A percentile compares a stretch with the other conserved stretches of the same genome.
Conservation (phyloP, 352 stramenopile species). For the Globisporangium polare region DNA sequence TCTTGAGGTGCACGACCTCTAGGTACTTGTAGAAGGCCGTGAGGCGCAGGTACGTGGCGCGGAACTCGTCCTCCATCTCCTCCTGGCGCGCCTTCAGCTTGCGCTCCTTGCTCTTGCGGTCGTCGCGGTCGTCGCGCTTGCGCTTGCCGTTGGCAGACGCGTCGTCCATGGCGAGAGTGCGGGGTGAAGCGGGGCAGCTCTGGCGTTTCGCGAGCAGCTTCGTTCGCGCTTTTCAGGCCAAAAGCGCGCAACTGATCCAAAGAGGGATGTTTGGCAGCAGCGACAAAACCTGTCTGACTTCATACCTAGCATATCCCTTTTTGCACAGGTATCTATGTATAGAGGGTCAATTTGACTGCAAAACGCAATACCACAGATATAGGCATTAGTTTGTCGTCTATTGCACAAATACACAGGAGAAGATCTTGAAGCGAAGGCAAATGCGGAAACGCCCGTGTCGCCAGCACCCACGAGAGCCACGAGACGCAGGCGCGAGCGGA, state of each 20-base stretch:
- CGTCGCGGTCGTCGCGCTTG: conserved; percentile 54
- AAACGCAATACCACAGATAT: not conserved
- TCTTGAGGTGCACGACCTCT: conserved; percentile 66
- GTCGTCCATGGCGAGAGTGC: conserved; percentile 19
- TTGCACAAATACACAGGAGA: not conserved
- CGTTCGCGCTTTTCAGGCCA: conserved; percentile 2
- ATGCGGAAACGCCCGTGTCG: conserved; percentile 2
- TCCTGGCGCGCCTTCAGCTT: conserved; percentile 57
- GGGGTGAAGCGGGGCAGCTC: not conserved
- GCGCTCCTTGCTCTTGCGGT: conserved; percentile 36
- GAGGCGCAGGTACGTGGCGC: conserved; percentile 66
- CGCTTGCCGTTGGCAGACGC: conserved; percentile 38
- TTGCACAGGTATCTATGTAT: not conserved
- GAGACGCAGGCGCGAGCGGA: not conserved
- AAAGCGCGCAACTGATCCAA: conserved; percentile 4
- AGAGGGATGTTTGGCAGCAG: not conserved
- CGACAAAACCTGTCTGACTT: not conserved
- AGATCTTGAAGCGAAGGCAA: conserved; percentile 12
- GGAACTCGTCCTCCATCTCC: conserved; percentile 79
- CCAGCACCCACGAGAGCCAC: not conserved
- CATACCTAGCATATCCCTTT: not conserved
- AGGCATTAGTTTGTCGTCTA: not conserved
- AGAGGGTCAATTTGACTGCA: not conserved
- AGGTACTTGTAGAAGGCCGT: conserved; percentile 84
- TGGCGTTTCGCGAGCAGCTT: not conserved